Percentiles rank a stretch among this genome's conserved stretches.
Conservation (phyloP, 23 red algal species). For the Gracilaria vermiculophylla region DNA sequence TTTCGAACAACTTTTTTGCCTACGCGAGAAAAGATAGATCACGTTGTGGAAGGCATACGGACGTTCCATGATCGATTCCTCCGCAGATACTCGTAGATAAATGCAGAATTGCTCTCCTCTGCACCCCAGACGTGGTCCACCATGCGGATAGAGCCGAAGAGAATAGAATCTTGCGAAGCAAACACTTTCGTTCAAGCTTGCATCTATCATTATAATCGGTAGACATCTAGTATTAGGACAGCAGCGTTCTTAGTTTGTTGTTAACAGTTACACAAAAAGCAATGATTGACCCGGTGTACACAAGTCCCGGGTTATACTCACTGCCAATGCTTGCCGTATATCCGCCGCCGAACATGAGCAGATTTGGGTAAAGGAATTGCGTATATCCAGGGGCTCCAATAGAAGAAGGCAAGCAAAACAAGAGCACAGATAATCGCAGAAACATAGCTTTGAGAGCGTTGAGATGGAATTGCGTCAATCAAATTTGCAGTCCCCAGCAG, state of each 20-base stretch:
- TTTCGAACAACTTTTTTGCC: slow-evolving; percentile 96
- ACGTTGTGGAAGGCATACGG: slow-evolving; percentile 54
- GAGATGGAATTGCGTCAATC: slow-evolving; percentile 47
- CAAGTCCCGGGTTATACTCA: background rate
- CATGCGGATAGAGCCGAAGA: too few relatives aligned
- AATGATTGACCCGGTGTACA: background rate
- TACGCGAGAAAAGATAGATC: slow-evolving; percentile 72
- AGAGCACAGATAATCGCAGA: background rate
- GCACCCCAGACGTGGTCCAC: background rate
- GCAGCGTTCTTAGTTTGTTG: background rate
- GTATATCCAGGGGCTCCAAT: slow-evolving; percentile 83
- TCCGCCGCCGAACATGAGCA: slow-evolving; percentile 18
- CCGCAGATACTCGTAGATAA: slow-evolving; percentile 45
- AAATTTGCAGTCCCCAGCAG: slow-evolving; percentile 66
- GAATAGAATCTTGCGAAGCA: background rate
- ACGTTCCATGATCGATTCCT: slow-evolving; percentile 74
- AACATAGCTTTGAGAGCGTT: slow-evolving; percentile 5
- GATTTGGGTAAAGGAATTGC: slow-evolving; percentile 13
- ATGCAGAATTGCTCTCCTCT: background rate
- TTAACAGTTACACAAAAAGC: background rate
- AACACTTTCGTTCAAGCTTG: background rate
- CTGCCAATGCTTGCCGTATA: slow-evolving; percentile 49
- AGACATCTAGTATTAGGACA: background rate
- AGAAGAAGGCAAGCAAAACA: slow-evolving; percentile 37
- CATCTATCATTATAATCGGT: background rate